Evolutionary conservation across 2,329 filamentous ascomycete genomes (phyloP).

Genomic region (Aureobasidium sp.): DNA sequence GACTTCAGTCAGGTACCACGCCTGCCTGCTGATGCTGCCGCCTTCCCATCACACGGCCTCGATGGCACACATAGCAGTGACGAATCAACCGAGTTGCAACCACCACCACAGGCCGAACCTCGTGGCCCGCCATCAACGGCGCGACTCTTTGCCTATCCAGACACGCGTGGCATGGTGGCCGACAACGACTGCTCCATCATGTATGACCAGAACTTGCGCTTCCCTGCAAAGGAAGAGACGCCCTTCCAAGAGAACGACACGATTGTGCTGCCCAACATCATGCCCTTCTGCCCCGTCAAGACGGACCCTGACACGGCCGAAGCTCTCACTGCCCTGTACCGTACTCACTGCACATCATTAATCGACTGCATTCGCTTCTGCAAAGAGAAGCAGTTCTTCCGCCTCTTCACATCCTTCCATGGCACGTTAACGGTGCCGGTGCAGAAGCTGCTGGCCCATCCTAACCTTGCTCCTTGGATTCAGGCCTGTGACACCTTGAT

Average conservation of each 20-base stretch:
- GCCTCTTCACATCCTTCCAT: conserved; percentile 89
- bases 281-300: conserved; percentile 66
- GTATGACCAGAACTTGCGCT: conserved; percentile 55
- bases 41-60: conserved; percentile 30
- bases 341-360: conserved; percentile 88
- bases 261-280: conserved; percentile 76
- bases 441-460: conserved; percentile 79
- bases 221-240: conserved; percentile 50
- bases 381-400: conserved; percentile 94
- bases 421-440: conserved; percentile 95
- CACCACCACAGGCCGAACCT: conserved; percentile 20
- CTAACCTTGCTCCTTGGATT: conserved; percentile 81
- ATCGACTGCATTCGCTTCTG: conserved; percentile 94
- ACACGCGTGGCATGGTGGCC: conserved; percentile 32
- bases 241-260: conserved; percentile 56
- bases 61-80: conserved; percentile 13
- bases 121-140: conserved; percentile 34
- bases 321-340: conserved; percentile 78
- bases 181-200: conserved; percentile 36
- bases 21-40: conserved; percentile 40
- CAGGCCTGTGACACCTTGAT: conserved; percentile 91
- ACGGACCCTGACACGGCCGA: conserved; percentile 83
- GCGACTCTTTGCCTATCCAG: conserved; percentile 38
- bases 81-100: conserved; percentile 20
- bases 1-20: conserved; percentile 34